Base-by-base conservation (phyloP, 371 early-diverging fungal species). In the Ordospora colligata region DNA sequence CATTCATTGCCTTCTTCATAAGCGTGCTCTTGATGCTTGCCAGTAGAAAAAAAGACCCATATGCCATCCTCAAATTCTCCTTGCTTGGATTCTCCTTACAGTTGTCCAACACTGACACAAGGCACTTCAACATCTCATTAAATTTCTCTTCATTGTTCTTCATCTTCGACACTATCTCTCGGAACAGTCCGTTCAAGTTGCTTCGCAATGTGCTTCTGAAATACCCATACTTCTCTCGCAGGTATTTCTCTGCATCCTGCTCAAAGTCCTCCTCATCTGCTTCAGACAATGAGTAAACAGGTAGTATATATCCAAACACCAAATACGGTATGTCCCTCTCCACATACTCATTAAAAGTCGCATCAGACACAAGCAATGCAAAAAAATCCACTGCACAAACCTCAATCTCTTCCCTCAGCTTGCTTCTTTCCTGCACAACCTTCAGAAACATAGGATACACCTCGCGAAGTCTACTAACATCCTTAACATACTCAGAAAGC, bases 151-250 rank as follows among this genome's bases (percentile, higher is more conserved):
- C 17, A n/a, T 68, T 64, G 14, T 74, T 69, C 67, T 69, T 80
- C 6, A 50, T 27, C 23, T 37, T 64, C 27, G 78, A 75, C 10
- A 75, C 23, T 47, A 85, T 83, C 5, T 75, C 77, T 11, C 52
- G 22, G 64, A 85, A 83, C 19, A 85, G 54, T 2, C 58, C 53
- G 22, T 47, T 68, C 2, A 77, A 69, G 19, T 49, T 52, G 21
- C 49, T 71, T 44, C 66, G 25, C 2, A 81, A 19, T 22, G 68
- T 58, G 27, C 72, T 70, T 2, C 10, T 50, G 62, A 69, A 75
- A 50, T 69, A 75, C 47, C 79, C 77, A 67, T 85, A 82, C 50
- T 77, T 74, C 44, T 77, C 69, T 50, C 77, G 67, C 42, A 85
- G 43, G 72, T 79, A 85, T 21, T 66, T 69, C 7, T 81, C 78